A percentile compares a stretch with the other conserved stretches of the same genome.
These are phyloP conservation scores for Capsicum baccatum DNA, from an alignment of 257 asterid species.

Conservation along the genomic window DNA sequence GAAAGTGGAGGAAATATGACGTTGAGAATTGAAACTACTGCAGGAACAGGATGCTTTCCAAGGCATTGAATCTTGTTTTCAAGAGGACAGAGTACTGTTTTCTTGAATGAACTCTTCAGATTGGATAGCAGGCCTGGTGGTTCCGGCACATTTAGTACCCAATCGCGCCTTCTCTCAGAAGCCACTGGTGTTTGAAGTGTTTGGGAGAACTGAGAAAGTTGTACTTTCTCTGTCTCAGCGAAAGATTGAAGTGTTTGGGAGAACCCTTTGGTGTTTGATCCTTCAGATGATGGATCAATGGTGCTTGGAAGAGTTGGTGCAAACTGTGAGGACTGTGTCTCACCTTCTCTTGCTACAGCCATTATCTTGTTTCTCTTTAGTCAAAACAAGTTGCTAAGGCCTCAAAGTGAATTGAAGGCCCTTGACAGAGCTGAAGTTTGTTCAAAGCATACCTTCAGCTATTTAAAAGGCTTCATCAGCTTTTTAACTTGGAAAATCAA, in stretches of 20 bases:
- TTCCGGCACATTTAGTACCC: constrained; percentile 48
- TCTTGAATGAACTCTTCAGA: constrained; percentile 15
- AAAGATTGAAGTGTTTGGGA: constrained; percentile 33
- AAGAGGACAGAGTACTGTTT: constrained; percentile 15
- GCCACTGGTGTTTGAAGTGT: constrained; percentile 41
- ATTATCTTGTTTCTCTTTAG: not conserved
- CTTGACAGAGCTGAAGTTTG: not conserved
- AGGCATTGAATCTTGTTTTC: constrained; percentile 25
- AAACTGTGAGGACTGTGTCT: constrained; percentile 29
- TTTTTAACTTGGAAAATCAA: not conserved
- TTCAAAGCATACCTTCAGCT: not conserved
- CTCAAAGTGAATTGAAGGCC: constrained; percentile 14
- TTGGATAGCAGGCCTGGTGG: constrained; percentile 38
- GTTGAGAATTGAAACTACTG: not conserved
- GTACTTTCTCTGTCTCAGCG: constrained; percentile 9
- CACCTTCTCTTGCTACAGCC: constrained; percentile 21
- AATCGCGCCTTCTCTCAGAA: constrained; percentile 24
- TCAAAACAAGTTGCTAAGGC: constrained; percentile 7
- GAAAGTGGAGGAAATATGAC: constrained; percentile 43
- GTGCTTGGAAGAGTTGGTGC: constrained; percentile 17
- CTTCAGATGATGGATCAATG: not conserved
- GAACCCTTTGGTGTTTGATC: constrained; percentile 18
- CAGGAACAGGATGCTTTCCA: constrained; percentile 17
- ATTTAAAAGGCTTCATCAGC: not conserved
- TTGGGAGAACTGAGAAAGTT: constrained; percentile 42